These are phyloP conservation scores for Xylaria castorea DNA, from an alignment of 495 filamentous ascomycete genomes.

Conservation along the genomic window DNA sequence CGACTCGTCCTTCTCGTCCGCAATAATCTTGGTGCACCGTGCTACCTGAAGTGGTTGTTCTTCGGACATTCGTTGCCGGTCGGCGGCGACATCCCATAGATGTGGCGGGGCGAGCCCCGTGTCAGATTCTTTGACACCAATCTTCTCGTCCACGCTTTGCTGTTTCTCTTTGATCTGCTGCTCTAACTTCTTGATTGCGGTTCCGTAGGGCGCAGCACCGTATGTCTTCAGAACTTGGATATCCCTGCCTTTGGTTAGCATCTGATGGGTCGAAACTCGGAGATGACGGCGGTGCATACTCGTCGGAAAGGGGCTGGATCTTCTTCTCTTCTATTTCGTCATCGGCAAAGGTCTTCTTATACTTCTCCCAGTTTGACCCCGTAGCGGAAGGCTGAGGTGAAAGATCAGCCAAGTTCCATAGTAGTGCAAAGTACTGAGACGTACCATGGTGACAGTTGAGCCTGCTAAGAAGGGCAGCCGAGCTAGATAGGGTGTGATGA, in stretches of 20 bases:
- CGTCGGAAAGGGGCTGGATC: conserved; percentile 93
- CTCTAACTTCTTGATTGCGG: conserved; percentile 91
- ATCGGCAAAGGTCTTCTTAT: conserved; percentile 92
- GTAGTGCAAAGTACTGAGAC: conserved; percentile 18
- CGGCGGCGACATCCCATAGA: conserved; percentile 97
- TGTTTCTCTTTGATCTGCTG: conserved; percentile 99
- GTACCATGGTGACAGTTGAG: conserved; percentile 37
- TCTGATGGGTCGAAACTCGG: conserved; percentile 11
- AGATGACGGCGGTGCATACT: conserved; percentile 64
- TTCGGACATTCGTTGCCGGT: conserved; percentile 96
- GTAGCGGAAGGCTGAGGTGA: conserved; percentile 79
- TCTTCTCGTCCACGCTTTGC: conserved; percentile 96
- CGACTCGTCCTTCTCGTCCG: conserved; percentile 92
- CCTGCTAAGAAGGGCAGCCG: conserved; percentile 6
- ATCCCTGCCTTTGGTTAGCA: conserved; percentile 69
- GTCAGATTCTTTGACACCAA: conserved; percentile 91
- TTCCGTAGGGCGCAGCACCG: conserved; percentile 93
- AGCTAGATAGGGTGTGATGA: not conserved
- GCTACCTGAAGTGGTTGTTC: conserved; percentile 98
- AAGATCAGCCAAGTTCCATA: conserved; percentile 22
- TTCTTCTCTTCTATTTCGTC: conserved; percentile 99
- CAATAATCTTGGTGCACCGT: conserved; percentile 98
- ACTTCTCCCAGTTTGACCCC: conserved; percentile 96
- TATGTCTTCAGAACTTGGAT: conserved; percentile 99
- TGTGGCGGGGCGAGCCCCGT: conserved; percentile 97